phyloP scores from a whole-genome alignment of 2,329 filamentous ascomycete genomes.

The Neurospora sp. region DNA sequence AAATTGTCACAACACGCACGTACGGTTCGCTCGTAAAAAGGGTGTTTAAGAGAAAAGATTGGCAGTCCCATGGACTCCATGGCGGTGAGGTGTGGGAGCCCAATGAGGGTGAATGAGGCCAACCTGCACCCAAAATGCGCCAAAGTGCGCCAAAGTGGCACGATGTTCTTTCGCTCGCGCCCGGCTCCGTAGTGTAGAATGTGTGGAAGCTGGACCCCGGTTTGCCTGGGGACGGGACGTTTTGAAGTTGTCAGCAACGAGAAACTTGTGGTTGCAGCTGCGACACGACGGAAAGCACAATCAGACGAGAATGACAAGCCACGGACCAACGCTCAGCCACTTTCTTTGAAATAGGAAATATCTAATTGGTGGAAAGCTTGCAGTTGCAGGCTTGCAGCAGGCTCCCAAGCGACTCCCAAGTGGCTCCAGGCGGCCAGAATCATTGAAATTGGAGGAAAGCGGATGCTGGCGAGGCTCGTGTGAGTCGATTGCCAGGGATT shows the following conservation, averaged over 20 bases:
- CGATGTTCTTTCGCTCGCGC: not conserved
- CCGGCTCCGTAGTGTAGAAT: not conserved
- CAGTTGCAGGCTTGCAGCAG: not conserved
- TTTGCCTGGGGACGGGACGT: not conserved
- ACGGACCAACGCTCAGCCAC: conserved; percentile 13
- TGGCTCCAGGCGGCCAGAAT: not conserved
- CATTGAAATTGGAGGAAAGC: not conserved
- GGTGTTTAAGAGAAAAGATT: not conserved
- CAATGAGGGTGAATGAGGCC: not conserved
- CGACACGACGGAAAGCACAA: not conserved
- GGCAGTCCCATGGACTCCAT: not conserved
- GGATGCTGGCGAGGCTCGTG: not conserved
- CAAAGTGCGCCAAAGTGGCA: not conserved
- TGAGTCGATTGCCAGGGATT: not conserved
- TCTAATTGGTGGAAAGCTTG: conserved; percentile 13
- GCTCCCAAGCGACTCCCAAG: not conserved
- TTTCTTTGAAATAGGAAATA: conserved; percentile 14
- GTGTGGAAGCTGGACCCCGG: not conserved
- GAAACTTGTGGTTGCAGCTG: not conserved
- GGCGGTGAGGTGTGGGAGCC: not conserved
- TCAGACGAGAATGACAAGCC: conserved; percentile 22
- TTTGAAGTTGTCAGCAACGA: not conserved
- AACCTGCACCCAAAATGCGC: not conserved
- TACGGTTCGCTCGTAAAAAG: not conserved
- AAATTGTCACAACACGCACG: not conserved